Base-by-base conservation (phyloP, 2,329 filamentous ascomycete species). In the Chaetomium olivaceum region DNA sequence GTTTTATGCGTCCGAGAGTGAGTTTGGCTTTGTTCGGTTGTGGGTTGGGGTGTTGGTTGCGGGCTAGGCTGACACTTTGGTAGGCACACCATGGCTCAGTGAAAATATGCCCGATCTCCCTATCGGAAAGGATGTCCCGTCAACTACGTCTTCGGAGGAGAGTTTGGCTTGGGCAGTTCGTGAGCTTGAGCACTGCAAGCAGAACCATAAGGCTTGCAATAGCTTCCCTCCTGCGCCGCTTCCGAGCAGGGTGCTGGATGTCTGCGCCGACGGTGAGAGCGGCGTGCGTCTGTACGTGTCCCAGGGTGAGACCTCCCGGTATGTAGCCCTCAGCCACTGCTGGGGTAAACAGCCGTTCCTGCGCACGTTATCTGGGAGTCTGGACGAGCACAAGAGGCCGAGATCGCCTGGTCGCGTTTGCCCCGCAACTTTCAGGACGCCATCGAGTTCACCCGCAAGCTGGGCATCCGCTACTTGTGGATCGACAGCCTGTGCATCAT, bases 251-350 rank as follows among this genome's bases (percentile, higher is more conserved):
- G 63, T 70, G n/a, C 59, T 70, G 0, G 67, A 69, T 25, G 56
- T 70, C 1, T 31, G 27, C 5, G 58, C 66, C 1, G 1, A 6
- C 0, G 55, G 39, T 0, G 48, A 58, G 8, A 33, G 50, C 33
- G 16, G 59, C 25, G 59, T 69, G 14, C 68, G 67, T 0, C 58
- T 70, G 46, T 50, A 67, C 36, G 65, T 64, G 23, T 58, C 67
- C 16, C 14, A 29, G 1, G 57, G 57, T 11, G 57, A 64, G 29
- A 50, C 27, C 3, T 57, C 43, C 48, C 54, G 52, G 1, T 72
- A 71, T 62, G 3, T 58, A 0, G 59, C 60, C 8, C 68, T 72
- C 9, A 71, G 69, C 11, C 67, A 73, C 61, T 71, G 69, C 56
- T 73, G 71, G 71, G 71, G 71, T 8, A 50, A 4, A 0, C 27